A percentile compares a stretch with the other conserved stretches of the same genome.
Evolutionary conservation across 495 filamentous ascomycete species (phyloP).

Genomic region (Wilcoxina mikolae): DNA sequence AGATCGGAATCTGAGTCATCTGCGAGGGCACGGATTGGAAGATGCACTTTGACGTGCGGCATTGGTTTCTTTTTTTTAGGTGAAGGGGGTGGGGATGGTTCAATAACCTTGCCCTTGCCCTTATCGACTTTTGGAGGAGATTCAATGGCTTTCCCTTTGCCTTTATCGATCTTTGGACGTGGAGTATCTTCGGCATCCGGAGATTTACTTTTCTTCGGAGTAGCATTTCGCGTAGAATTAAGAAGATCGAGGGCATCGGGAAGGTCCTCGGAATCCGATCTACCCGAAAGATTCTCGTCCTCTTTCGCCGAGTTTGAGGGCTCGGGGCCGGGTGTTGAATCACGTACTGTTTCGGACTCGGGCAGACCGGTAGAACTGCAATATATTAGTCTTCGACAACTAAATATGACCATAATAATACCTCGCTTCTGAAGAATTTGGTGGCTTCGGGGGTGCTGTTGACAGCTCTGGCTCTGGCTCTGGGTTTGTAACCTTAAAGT

Average conservation of each 20-base stretch:
- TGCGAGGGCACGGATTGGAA: slow-evolving; percentile 9
- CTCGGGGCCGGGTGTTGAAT: neutral
- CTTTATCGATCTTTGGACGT: slow-evolving; percentile 36
- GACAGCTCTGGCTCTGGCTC: slow-evolving; percentile 9
- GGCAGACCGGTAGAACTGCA: neutral
- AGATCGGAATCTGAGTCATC: slow-evolving; percentile 53
- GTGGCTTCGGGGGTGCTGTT: neutral
- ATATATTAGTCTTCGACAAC: neutral
- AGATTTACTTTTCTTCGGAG: neutral
- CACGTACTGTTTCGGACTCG: neutral
- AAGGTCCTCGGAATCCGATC: neutral
- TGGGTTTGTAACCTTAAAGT: slow-evolving; percentile 40
- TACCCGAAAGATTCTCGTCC: neutral
- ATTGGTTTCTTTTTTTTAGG: slow-evolving; percentile 12
- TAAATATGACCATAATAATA: neutral
- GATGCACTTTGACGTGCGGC: slow-evolving; percentile 18
- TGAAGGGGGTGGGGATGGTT: slow-evolving; percentile 31
- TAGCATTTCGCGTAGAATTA: neutral
- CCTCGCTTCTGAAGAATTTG: neutral
- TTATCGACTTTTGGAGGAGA: slow-evolving; percentile 15
- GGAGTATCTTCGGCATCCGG: slow-evolving; percentile 10
- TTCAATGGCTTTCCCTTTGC: slow-evolving; percentile 37
- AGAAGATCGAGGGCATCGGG: neutral
- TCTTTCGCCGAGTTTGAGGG: neutral
- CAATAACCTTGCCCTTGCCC: slow-evolving; percentile 27